Conservation (phyloP, 2,329 filamentous ascomycete species). For the Tympanopsis confertula region DNA sequence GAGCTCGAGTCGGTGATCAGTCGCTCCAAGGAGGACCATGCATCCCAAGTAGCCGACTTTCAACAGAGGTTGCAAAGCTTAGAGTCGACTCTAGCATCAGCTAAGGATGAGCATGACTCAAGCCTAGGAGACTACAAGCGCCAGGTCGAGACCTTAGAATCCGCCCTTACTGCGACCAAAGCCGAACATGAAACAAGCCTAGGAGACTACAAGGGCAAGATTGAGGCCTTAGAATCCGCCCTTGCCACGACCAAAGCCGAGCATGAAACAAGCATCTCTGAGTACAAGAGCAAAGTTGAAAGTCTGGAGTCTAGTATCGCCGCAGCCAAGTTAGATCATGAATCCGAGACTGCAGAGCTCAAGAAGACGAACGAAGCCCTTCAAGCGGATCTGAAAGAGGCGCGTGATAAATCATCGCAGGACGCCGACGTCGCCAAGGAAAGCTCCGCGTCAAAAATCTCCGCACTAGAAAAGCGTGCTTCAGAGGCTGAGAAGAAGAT, state of each 20-base stretch:
- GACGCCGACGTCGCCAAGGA: neutral
- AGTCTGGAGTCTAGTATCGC: neutral
- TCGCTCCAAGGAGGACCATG: neutral
- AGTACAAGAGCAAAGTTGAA: neutral
- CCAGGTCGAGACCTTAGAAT: neutral
- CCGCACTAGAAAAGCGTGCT: slow-evolving; percentile 3
- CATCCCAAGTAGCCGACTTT: neutral
- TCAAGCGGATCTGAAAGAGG: neutral
- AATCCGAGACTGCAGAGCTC: neutral
- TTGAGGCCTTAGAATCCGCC: slow-evolving; percentile 20
- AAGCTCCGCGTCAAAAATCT: neutral
- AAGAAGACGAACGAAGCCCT: neutral
- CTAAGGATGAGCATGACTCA: neutral
- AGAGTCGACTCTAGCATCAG: neutral
- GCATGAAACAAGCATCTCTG: neutral
- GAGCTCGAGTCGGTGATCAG: neutral
- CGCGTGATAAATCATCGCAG: neutral
- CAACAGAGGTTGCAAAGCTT: neutral
- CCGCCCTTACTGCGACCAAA: neutral
- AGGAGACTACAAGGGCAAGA: slow-evolving; percentile 19
- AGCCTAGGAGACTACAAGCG: neutral
- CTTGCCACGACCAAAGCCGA: neutral
- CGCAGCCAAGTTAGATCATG: neutral
- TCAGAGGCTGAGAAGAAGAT: slow-evolving; percentile 4
- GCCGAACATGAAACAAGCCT: neutral